Evolutionary conservation across 2,329 filamentous ascomycete genomes (phyloP), one percentile per base, ranked within the genome.

Genomic region (Basipetospora sp.): DNA sequence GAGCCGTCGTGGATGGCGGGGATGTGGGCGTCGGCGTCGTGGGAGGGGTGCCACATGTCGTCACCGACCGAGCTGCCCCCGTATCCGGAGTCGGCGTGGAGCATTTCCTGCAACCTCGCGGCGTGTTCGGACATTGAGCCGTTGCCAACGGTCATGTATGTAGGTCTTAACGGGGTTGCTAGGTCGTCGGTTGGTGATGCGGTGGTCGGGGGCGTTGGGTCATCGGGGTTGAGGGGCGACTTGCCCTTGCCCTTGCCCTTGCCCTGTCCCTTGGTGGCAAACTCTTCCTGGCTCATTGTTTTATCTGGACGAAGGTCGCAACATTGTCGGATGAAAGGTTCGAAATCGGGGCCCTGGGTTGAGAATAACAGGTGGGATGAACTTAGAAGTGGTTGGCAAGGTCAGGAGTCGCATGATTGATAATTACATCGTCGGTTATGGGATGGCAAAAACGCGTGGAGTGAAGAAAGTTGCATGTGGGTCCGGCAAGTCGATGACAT

Each of bases 21-120:
- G n/a, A 46, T 38, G 19, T 44, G 45, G 9, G 39, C 40, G 22
- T 45, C 41, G 22, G 41, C 27, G 16, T 42, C 55, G 50, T 17
- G 57, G 52, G 34, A 56, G 49, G 40, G 55, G 53, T 36, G 56
- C 38, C 62, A 55, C 42, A 62, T 58, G 46, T 71, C 71, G 37
- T 80, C 80, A 42, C 75, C 77, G 20, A 71, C 64, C 35, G 80
- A 67, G 54, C 84, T 94, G 31, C 80, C 81, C 39, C 85, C 87
- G 52, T 96, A 96, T 5, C 88, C 90, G 14, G 88, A 96, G 55
- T 98, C 90, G 41, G 75, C 65, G 43, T 93, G 84, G 39, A 96
- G 65, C 48, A 92, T 72, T 14, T 78, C 75, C 57, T 90, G 83
- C 28, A 96, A 66, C 39, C 77, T 77, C 20, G 80, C 73, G 27